phyloP scores from a whole-genome alignment of 2,329 filamentous ascomycete species.

The Amesomyces nigricolor region DNA sequence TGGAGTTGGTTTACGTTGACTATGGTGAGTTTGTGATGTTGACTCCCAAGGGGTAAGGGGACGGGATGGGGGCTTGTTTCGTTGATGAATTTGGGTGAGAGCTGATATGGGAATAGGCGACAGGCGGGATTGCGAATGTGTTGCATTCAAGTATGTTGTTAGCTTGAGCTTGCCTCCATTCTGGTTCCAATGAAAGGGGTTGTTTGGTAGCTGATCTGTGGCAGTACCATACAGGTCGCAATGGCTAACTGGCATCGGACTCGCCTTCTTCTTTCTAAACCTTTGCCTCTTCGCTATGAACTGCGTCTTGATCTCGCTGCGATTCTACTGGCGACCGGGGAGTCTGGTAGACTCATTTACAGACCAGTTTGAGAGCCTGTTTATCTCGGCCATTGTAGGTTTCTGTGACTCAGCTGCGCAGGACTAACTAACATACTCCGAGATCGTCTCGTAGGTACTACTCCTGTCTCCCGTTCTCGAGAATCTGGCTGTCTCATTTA shows the following conservation, averaged over 20 bases:
- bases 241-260: constrained; percentile 55
- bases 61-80: background rate
- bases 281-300: constrained; percentile 58
- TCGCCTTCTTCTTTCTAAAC: constrained; percentile 59
- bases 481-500: background rate
- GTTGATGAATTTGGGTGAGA: background rate
- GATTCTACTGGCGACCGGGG: constrained; percentile 64
- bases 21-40: constrained; percentile 33
- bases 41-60: background rate
- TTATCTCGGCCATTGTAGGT: constrained; percentile 62
- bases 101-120: constrained; percentile 37
- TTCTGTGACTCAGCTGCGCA: background rate
- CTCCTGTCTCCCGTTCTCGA: background rate
- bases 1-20: constrained; percentile 80
- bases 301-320: constrained; percentile 56
- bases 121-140: constrained; percentile 52
- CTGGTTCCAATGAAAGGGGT: background rate
- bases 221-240: constrained; percentile 47
- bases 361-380: constrained; percentile 73
- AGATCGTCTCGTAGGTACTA: constrained; percentile 39
- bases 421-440: constrained; percentile 3
- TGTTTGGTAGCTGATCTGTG: constrained; percentile 14
- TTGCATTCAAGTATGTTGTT: constrained; percentile 44
- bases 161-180: background rate
- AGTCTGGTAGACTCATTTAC: constrained; percentile 66